Evolutionary conservation across 257 asterid species (phyloP).

Genomic region (Nicotiana undulata): DNA sequence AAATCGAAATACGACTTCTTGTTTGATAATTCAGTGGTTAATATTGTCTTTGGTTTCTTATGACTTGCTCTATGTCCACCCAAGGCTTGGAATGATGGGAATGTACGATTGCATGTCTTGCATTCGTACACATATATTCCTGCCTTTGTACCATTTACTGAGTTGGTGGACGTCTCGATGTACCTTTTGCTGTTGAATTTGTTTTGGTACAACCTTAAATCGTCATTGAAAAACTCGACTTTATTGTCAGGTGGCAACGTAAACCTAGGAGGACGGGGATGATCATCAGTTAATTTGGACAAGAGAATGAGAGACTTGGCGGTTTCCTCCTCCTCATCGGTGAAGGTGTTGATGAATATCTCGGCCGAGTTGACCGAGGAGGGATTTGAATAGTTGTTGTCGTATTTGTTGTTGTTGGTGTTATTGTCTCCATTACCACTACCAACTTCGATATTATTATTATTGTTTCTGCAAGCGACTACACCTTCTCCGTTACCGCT

Average conservation of each 20-base stretch:
- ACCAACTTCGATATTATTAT: not conserved
- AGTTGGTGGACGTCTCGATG: constrained; percentile 18
- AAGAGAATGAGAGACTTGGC: constrained; percentile 52
- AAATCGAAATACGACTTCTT: not conserved
- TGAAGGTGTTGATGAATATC: not conserved
- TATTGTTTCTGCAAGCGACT: too few species aligned
- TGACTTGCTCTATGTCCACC: constrained; percentile 83
- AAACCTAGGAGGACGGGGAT: not conserved
- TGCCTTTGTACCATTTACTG: constrained; percentile 22
- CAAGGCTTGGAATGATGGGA: constrained; percentile 61
- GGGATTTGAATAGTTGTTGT: constrained; percentile 20
- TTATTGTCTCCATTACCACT: too few species aligned
- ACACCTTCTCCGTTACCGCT: too few species aligned
- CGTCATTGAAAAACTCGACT: not conserved
- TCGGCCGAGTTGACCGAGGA: constrained; percentile 11
- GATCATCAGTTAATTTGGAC: constrained; percentile 23
- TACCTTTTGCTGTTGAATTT: constrained; percentile 39
- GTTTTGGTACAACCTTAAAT: not conserved
- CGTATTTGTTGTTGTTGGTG: not conserved
- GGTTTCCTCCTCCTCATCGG: constrained; percentile 48
- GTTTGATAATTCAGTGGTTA: not conserved
- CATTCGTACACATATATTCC: constrained; percentile 44
- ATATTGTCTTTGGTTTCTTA: constrained; percentile 38
- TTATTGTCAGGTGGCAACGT: not conserved
- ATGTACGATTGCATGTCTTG: constrained; percentile 55